phyloP scores from a whole-genome alignment of 192 early-diverging fungal genomes.

The Paraglomus brasilianum region DNA sequence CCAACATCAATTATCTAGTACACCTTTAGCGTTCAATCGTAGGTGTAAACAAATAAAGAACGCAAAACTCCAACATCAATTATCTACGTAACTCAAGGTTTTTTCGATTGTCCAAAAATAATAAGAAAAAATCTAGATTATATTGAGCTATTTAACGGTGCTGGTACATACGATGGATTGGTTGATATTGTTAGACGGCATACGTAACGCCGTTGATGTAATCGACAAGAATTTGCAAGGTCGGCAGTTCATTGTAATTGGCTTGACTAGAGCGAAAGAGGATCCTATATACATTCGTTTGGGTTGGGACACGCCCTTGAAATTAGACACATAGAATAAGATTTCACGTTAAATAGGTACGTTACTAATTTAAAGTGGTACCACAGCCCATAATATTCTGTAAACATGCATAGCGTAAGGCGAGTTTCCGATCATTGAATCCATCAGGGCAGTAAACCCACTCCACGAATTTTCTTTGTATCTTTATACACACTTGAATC shows the following conservation, averaged over 20 bases:
- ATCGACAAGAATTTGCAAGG: slow-evolving; percentile 24
- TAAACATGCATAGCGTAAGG: no score
- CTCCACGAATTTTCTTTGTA: no score
- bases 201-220: slow-evolving; percentile 16
- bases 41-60: no score
- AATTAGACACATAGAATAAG: not conserved
- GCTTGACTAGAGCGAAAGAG: slow-evolving; percentile 27
- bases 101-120: slow-evolving; percentile 17
- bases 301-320: no score
- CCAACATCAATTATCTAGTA: slow-evolving; percentile 19
- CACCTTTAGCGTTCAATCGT: no score
- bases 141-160: slow-evolving; percentile 11
- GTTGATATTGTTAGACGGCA: slow-evolving; percentile 19
- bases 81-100: slow-evolving; percentile 20
- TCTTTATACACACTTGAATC: no score
- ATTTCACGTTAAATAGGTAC: no score
- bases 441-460: no score
- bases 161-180: slow-evolving; percentile 18
- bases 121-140: slow-evolving; percentile 24
- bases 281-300: slow-evolving; percentile 8
- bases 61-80: no score
- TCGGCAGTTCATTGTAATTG: slow-evolving; percentile 21
- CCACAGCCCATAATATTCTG: no score
- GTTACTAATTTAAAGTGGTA: no score
- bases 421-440: no score